Conservation (phyloP, 2,329 filamentous ascomycete genomes). For the Proliferodiscus dingleyae region DNA sequence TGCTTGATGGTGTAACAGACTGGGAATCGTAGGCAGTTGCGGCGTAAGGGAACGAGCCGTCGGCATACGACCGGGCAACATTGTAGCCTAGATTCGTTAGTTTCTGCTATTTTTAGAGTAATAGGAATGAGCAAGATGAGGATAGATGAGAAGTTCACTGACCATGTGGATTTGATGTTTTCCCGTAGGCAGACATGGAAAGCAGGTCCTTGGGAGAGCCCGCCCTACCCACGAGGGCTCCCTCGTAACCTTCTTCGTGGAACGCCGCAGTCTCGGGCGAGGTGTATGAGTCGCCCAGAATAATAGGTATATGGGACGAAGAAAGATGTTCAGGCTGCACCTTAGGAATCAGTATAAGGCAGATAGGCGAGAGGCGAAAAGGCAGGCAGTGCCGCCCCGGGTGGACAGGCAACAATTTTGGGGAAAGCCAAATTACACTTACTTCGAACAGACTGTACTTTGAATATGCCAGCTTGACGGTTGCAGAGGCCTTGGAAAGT, state of each 20-base stretch:
- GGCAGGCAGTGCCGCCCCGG: not conserved
- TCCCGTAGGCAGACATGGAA: constrained; percentile 79
- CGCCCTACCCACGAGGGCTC: constrained; percentile 31
- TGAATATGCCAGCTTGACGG: constrained; percentile 34
- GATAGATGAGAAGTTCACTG: constrained; percentile 39
- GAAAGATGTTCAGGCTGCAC: constrained; percentile 28
- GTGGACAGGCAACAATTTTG: constrained; percentile 1
- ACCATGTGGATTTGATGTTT: constrained; percentile 75
- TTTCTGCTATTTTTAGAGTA: constrained; percentile 12
- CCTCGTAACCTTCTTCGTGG: constrained; percentile 34
- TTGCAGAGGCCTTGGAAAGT: constrained; percentile 10
- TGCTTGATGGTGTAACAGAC: constrained; percentile 38
- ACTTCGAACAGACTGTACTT: constrained; percentile 31
- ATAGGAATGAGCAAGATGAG: not conserved
- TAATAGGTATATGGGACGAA: constrained; percentile 28
- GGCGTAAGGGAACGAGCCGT: constrained; percentile 43
- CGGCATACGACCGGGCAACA: constrained; percentile 27
- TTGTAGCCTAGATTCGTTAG: constrained; percentile 27
- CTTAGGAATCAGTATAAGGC: constrained; percentile 18
- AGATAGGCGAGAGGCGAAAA: not conserved
- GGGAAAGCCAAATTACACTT: constrained; percentile 13
- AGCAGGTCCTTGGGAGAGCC: constrained; percentile 36
- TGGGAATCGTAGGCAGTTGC: constrained; percentile 45
- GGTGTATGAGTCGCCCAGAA: constrained; percentile 32
- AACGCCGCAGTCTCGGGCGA: constrained; percentile 32